A percentile compares a stretch with the other conserved stretches of the same genome.
Conservation (phyloP, 306 rosid genomes). For the Cucurbita moschata region DNA sequence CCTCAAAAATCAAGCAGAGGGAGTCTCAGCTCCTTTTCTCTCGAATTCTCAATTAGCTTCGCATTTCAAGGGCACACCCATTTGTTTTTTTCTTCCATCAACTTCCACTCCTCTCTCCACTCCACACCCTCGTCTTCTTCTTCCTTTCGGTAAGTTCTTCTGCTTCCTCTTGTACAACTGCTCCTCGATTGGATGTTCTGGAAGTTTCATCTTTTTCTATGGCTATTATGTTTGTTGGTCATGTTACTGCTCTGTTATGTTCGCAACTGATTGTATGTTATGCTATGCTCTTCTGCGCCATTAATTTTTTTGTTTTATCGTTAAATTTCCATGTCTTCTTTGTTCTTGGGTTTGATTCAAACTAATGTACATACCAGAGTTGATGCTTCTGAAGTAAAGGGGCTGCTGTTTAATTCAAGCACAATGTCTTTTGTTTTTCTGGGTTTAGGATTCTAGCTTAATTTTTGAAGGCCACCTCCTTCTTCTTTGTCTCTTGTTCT, state of each 20-base stretch:
- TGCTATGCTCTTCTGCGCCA: background rate
- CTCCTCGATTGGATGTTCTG: background rate
- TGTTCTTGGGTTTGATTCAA: background rate
- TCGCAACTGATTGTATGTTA: background rate
- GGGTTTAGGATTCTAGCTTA: background rate
- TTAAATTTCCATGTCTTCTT: background rate
- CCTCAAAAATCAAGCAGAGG: background rate
- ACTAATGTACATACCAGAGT: background rate
- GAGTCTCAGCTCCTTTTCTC: background rate
- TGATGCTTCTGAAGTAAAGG: background rate
- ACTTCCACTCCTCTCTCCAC: no score
- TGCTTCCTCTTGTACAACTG: background rate
- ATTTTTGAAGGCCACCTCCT: background rate
- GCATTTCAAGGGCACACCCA: no score
- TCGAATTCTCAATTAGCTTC: no score
- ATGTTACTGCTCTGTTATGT: background rate
- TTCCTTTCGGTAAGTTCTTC: background rate
- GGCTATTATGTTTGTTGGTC: background rate
- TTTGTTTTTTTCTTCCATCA: no score
- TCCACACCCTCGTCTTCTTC: no score
- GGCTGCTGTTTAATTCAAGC: background rate
- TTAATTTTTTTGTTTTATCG: background rate
- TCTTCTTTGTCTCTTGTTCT: background rate
- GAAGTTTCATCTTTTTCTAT: background rate
- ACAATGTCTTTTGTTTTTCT: background rate